Conservation (phyloP, 805 yeast species). For the Ascoidea asiatica region DNA sequence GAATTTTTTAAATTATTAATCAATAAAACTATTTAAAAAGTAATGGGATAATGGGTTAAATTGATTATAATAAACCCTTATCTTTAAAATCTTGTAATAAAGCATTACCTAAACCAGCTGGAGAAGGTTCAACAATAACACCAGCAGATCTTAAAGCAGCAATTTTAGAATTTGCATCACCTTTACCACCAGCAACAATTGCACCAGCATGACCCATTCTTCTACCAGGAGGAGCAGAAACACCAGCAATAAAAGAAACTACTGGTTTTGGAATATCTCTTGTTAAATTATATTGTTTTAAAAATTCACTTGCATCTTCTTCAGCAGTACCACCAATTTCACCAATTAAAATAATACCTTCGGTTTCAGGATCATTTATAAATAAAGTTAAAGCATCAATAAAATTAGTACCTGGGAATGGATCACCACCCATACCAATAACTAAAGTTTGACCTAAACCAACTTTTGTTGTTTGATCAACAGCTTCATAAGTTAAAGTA, state of each 20-base stretch:
- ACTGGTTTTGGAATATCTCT: constrained; percentile 94
- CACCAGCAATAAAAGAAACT: constrained; percentile 96
- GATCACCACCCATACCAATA: constrained; percentile 99
- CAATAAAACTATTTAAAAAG: no score
- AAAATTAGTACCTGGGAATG: constrained; percentile 98
- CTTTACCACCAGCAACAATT: constrained; percentile 97
- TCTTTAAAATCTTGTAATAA: constrained; percentile 78
- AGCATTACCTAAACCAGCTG: constrained; percentile 94
- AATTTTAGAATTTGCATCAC: constrained; percentile 95
- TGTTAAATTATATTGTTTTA: constrained; percentile 78
- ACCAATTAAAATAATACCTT: constrained; percentile 96
- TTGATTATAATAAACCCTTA: constrained; percentile 33
- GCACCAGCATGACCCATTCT: constrained; percentile 99
- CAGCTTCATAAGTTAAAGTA: constrained; percentile 98
- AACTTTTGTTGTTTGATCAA: constrained; percentile 90
- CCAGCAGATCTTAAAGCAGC: constrained; percentile 85
- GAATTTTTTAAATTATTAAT: no score
- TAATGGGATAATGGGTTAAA: background rate
- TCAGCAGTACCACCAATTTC: constrained; percentile 99
- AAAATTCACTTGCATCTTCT: constrained; percentile 95
- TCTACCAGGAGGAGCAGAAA: constrained; percentile 99
- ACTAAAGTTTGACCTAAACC: constrained; percentile 95
- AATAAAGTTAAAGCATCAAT: constrained; percentile 88
- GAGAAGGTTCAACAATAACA: constrained; percentile 87
- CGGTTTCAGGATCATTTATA: constrained; percentile 82